Base-by-base conservation (phyloP, 768 basidiomycete species). In the Hericium alpestre region DNA sequence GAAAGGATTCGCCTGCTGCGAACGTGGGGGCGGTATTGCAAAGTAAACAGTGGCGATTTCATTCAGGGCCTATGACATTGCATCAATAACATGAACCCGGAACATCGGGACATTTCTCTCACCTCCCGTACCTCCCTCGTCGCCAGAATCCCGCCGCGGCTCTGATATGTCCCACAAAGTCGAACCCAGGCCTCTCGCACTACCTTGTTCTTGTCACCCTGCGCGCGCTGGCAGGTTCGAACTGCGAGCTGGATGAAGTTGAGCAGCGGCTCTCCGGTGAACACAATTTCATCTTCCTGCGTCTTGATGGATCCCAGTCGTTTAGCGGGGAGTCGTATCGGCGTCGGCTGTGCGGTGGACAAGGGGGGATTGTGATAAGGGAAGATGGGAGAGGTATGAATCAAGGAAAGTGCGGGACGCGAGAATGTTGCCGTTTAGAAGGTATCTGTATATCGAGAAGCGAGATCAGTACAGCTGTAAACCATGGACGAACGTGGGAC, bases 161-260 rank as follows among this genome's bases (percentile, higher is more conserved):
- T 81, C 67, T 87, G 86, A 67, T 94, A 97, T 37, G 89, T 87
- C 49, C 86, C 86, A 57, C 86, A 87, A 55, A 96, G 74, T 27
- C 87, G 78, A 48, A 93, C 75, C 93, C 93, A 98, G 57, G 78
- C 85, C 71, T 87, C 90, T 53, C 86, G 78, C 74, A 79, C 82
- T 27, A 76, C 76, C 67, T 84, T 86, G 65, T 84, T 91, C 65
- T 83, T 82, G 16, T 90, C 84, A 3, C 87, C 89, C 56, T 88
- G 83, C 4, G 85, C 86, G 22, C 91, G 81, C 67, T 97, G 95
- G 61, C 90, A 91, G n/a, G 86, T 87, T 54, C 87, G 68, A 11
- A 97, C 81, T 0, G 89, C 91, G 55, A 98, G 79, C 65, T 99
- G 96, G 2, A 87, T 76, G 69, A 95, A 97, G 67, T 96, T 99